Evolutionary conservation across 106 monocot species (phyloP).

Genomic region (Dactylorhiza incarnata): DNA sequence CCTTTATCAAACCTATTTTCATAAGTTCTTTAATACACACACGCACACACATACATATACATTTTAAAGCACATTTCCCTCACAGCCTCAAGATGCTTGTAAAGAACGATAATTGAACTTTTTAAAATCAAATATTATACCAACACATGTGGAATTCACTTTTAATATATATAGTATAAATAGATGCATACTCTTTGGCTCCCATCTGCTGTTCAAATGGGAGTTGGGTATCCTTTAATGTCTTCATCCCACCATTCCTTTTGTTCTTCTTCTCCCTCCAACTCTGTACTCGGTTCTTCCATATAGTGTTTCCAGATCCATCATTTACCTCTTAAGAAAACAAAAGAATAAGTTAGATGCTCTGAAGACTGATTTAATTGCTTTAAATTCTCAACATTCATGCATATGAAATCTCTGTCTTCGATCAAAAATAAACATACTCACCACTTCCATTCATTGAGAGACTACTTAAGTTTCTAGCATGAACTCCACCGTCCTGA

Average conservation of each 20-base stretch:
- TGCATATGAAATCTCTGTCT: neutral
- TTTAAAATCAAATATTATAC: too few species aligned
- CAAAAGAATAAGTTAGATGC: neutral
- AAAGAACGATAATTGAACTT: too few species aligned
- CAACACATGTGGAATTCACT: too few species aligned
- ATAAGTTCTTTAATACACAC: too few species aligned
- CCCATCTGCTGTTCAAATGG: slow-evolving; percentile 77
- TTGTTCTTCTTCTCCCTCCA: slow-evolving; percentile 90
- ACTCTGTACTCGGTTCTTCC: slow-evolving; percentile 92
- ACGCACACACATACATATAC: too few species aligned
- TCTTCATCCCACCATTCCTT: slow-evolving; percentile 49
- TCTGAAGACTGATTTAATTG: neutral
- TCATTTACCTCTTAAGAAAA: slow-evolving; percentile 48
- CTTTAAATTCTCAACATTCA: neutral
- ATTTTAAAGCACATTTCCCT: too few species aligned
- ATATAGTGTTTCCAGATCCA: slow-evolving; percentile 75
- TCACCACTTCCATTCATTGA: slow-evolving; percentile 74
- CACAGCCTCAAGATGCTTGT: too few species aligned
- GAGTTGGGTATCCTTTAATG: slow-evolving; percentile 31
- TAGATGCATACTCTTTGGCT: slow-evolving; percentile 54
- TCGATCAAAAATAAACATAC: neutral
- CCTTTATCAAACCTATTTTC: too few species aligned
- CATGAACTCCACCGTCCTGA: slow-evolving; percentile 61
- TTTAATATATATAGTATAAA: neutral
- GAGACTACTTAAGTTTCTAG: slow-evolving; percentile 62